Evolutionary conservation across 345 rosid genomes (phyloP), one percentile per base, ranked within the genome.

Genomic region (Rhodomyrtus tomentosa): DNA sequence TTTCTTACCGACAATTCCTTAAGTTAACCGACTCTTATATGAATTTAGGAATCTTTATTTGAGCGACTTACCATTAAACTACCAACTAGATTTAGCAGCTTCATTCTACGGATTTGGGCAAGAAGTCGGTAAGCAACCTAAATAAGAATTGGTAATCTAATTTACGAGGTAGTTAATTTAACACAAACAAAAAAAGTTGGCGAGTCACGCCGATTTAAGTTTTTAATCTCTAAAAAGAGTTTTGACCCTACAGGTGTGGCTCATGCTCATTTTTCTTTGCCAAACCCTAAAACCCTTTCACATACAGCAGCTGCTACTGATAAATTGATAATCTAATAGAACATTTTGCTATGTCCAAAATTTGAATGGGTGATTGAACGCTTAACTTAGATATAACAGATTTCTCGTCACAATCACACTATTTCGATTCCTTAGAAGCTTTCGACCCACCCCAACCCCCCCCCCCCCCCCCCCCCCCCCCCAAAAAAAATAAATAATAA

Each of bases 181-280:
- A 49, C 2, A 14, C 3, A 14, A 49, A 49, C 3, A 10, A 49
- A 27, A 27, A 0, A 15, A n/a, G n/a, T 27, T 1, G 0, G 29
- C 6, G 10, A 62, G 20, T 62, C 16, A 62, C 40, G 32, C 40
- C 15, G 3, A 29, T 62, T 62, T 15, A 29, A 62, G 32, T 62
- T 62, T 11, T 20, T 62, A 15, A 62, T 62, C 32, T 13, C 11
- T 62, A 0, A 29, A 62, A 62, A 18, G 74, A 15, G n/a, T 38
- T 7, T 62, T 51, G 21, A 51, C 53, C 55, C 55, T 21, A 53
- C 25, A 53, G 24, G 24, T 53, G 55, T 21, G 25, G 55, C 55
- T 53, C 24, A 21, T 53, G 25, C 10, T 21, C 25, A 6, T 53
- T 53, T 53, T 20, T 21, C 55, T 7, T 20, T 20, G 25, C 55